These are phyloP conservation scores for Eutrema salsugineum DNA, from an alignment of 441 rosid genomes.

Conservation along the genomic window DNA sequence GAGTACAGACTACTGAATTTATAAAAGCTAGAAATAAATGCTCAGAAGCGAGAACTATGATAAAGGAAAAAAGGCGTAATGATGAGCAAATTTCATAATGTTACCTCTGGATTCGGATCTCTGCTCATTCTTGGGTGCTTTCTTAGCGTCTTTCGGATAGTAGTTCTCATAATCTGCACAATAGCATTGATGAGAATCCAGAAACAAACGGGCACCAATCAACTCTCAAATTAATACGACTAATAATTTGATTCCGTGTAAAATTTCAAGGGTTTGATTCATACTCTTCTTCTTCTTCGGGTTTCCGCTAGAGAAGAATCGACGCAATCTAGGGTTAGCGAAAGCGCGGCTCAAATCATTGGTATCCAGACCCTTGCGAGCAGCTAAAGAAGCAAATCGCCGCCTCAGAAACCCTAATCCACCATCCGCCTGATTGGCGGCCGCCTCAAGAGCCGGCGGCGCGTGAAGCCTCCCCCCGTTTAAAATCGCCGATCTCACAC, in stretches of 20 bases:
- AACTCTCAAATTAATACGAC: background rate
- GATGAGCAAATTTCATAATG: background rate
- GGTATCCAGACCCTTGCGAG: constrained; percentile 28
- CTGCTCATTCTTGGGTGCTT: constrained; percentile 58
- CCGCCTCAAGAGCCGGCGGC: constrained; percentile 15
- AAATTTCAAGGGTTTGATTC: background rate
- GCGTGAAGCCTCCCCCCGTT: constrained; percentile 13
- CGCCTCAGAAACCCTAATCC: constrained; percentile 60
- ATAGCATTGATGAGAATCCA: background rate
- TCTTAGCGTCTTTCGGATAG: constrained; percentile 54
- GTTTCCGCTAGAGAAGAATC: constrained; percentile 47
- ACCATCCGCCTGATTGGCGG: constrained; percentile 29
- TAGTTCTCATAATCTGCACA: constrained; percentile 59
- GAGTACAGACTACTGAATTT: background rate
- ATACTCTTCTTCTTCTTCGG: constrained; percentile 73
- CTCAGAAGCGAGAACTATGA: background rate
- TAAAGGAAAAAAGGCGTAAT: background rate
- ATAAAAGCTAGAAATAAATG: background rate
- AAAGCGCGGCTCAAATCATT: constrained; percentile 39
- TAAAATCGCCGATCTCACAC: constrained; percentile 37
- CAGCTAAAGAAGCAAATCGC: constrained; percentile 51
- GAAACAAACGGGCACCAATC: background rate
- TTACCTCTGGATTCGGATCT: constrained; percentile 59
- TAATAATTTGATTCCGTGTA: background rate
- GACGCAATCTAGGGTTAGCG: constrained; percentile 41